Percentiles rank a stretch among this genome's conserved stretches.
Evolutionary conservation across 805 yeast species (phyloP).

Genomic region (Candida wancherniae): DNA sequence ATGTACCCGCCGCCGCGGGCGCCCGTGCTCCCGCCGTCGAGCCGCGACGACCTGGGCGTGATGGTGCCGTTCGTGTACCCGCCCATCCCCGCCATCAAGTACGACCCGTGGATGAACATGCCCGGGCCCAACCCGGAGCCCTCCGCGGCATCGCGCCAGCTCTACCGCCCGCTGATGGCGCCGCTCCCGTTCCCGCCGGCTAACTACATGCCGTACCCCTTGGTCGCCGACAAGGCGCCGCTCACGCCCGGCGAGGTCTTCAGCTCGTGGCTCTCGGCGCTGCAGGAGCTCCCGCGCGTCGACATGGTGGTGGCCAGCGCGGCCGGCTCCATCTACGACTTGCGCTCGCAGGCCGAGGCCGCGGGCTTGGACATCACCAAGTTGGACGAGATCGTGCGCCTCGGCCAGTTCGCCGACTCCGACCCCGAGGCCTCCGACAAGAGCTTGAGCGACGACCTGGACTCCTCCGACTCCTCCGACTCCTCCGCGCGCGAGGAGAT

Average conservation of each 20-base stretch:
- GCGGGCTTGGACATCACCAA: conserved; percentile 28
- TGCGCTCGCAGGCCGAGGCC: conserved; percentile 27
- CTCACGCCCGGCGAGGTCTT: conserved; percentile 36
- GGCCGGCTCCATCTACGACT: conserved; percentile 39
- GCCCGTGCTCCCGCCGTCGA: conserved; percentile 16
- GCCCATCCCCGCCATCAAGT: conserved; percentile 32
- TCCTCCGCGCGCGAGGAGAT: conserved; percentile 15
- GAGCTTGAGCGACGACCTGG: conserved; percentile 7
- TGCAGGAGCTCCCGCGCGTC: conserved; percentile 31
- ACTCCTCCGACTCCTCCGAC: conserved; percentile 10
- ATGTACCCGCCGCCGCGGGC: conserved; percentile 40
- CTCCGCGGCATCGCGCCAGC: background rate
- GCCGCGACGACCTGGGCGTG: conserved; percentile 20
- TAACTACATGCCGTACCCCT: conserved; percentile 42
- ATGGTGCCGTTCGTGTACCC: conserved; percentile 44
- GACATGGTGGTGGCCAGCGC: conserved; percentile 46
- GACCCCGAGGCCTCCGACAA: conserved; percentile 12
- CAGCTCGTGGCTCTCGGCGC: conserved; percentile 31
- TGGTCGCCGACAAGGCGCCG: conserved; percentile 31
- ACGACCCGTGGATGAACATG: conserved; percentile 8
- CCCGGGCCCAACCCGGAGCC: conserved; percentile 2
- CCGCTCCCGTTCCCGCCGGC: conserved; percentile 44
- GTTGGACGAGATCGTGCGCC: conserved; percentile 13
- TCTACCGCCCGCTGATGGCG: conserved; percentile 20
- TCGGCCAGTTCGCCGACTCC: conserved; percentile 6